Conservation (phyloP, 2,329 filamentous ascomycete species). For the Aureobasidium namibiae region DNA sequence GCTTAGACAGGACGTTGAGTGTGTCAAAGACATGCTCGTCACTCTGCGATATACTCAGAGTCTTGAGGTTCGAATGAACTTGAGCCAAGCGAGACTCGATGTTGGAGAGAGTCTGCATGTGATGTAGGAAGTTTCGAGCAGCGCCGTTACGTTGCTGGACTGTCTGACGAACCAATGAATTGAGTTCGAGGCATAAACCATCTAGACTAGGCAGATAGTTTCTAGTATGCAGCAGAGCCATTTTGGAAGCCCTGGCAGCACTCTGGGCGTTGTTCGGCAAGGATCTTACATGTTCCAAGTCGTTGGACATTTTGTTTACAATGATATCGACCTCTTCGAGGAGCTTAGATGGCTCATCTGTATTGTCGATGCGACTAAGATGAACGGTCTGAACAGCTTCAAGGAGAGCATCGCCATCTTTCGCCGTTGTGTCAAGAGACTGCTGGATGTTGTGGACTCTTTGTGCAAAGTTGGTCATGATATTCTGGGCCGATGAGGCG, state of each 20-base stretch:
- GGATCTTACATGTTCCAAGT: constrained; percentile 68
- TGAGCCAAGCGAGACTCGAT: constrained; percentile 68
- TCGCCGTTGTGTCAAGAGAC: constrained; percentile 33
- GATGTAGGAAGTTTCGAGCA: constrained; percentile 56
- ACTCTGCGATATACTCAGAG: constrained; percentile 64
- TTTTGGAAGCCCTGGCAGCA: constrained; percentile 53
- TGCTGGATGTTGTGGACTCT: constrained; percentile 35
- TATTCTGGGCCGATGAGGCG: constrained; percentile 55
- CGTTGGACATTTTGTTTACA: constrained; percentile 75
- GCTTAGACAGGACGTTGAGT: constrained; percentile 68
- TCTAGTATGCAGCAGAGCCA: constrained; percentile 55
- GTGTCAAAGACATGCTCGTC: constrained; percentile 74
- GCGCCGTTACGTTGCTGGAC: constrained; percentile 59
- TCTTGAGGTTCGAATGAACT: constrained; percentile 63
- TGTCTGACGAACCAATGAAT: constrained; percentile 42
- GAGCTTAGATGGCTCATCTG: constrained; percentile 58
- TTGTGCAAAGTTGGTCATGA: constrained; percentile 57
- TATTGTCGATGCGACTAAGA: constrained; percentile 41
- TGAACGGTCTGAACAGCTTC: constrained; percentile 37
- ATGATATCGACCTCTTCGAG: constrained; percentile 80
- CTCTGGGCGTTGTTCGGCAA: constrained; percentile 61
- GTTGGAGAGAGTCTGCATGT: constrained; percentile 75
- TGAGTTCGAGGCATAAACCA: constrained; percentile 50
- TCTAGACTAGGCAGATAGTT: constrained; percentile 54
- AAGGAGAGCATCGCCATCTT: constrained; percentile 37